Evolutionary conservation across 202 grass and related monocot species (phyloP).

Genomic region (Sporobolus alterniflorus): DNA sequence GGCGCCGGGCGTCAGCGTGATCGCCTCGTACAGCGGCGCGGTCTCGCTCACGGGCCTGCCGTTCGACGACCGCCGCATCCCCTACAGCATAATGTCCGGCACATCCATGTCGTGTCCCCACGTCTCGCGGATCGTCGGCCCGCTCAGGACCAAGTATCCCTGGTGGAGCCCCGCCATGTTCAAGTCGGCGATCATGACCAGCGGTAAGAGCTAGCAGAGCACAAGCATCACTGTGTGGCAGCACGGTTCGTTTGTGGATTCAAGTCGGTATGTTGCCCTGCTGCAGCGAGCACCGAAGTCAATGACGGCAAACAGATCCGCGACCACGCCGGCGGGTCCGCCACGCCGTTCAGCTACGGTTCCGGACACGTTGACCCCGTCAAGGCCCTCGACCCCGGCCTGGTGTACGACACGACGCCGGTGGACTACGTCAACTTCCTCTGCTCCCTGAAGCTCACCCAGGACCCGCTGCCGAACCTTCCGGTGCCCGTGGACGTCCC

Average conservation of each 20-base stretch:
- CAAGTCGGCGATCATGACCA: conserved; percentile 78
- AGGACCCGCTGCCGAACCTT: neutral
- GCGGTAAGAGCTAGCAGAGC: conserved; percentile 29
- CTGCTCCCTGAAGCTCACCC: conserved; percentile 35
- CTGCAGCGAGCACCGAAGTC: conserved; percentile 22
- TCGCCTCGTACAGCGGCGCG: conserved; percentile 57
- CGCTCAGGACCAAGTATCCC: conserved; percentile 57
- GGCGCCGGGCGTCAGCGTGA: conserved; percentile 61
- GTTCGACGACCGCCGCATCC: conserved; percentile 54
- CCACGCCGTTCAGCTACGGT: conserved; percentile 51
- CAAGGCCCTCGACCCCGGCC: conserved; percentile 36
- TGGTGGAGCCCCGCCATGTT: conserved; percentile 62
- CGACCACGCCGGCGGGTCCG: conserved; percentile 16
- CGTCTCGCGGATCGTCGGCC: conserved; percentile 58
- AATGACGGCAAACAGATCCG: conserved; percentile 18
- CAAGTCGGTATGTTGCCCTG: neutral
- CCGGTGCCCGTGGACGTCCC: neutral
- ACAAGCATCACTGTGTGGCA: neutral
- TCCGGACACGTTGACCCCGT: conserved; percentile 32
- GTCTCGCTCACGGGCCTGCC: conserved; percentile 4
- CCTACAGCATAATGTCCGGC: conserved; percentile 68
- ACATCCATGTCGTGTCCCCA: conserved; percentile 95
- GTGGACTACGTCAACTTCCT: conserved; percentile 40
- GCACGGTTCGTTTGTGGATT: neutral
- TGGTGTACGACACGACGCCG: conserved; percentile 47